phyloP scores from a whole-genome alignment of 192 early-diverging fungal species.

The Coemansia sp. region DNA sequence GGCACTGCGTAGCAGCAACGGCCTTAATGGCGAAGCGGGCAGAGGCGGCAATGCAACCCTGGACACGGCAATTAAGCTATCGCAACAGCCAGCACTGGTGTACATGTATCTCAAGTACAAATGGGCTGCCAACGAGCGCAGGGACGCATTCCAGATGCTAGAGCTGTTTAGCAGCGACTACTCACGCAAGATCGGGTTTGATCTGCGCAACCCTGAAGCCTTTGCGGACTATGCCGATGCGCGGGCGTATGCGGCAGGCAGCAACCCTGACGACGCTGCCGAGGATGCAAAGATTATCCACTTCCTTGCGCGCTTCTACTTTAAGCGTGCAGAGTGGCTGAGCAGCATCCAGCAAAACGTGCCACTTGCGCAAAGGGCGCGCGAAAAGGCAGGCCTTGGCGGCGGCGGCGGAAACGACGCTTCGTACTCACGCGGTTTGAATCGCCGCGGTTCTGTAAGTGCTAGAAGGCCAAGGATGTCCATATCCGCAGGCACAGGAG shows the following conservation, averaged over 20 bases:
- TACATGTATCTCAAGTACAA: conserved; percentile 89
- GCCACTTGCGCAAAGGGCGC: conserved; percentile 23
- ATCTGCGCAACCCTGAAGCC: conserved; percentile 25
- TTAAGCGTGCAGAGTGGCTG: conserved; percentile 96
- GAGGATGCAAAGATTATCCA: conserved; percentile 37
- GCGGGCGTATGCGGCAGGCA: conserved; percentile 5
- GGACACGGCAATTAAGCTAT: conserved; percentile 29
- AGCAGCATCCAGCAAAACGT: conserved; percentile 31
- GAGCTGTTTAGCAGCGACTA: conserved; percentile 76
- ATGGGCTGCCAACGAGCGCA: conserved; percentile 37
- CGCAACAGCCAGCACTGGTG: conserved; percentile 52
- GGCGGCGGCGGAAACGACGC: neutral
- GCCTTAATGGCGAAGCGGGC: neutral
- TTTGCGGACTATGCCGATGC: conserved; percentile 33
- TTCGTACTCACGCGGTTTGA: conserved; percentile 2
- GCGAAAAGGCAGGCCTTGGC: conserved; percentile 18
- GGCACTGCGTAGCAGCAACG: neutral
- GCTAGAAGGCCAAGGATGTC: conserved; percentile 8
- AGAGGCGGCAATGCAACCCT: conserved; percentile 9
- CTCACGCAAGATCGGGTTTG: conserved; percentile 37
- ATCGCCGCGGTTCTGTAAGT: conserved; percentile 16
- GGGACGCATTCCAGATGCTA: conserved; percentile 69
- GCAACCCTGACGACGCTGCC: neutral
- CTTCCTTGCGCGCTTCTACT: conserved; percentile 78
- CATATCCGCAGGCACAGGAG: conserved; percentile 3